Evolutionary conservation across 371 early-diverging fungal species (phyloP).

Genomic region (Caulochytrium protostelioides): DNA sequence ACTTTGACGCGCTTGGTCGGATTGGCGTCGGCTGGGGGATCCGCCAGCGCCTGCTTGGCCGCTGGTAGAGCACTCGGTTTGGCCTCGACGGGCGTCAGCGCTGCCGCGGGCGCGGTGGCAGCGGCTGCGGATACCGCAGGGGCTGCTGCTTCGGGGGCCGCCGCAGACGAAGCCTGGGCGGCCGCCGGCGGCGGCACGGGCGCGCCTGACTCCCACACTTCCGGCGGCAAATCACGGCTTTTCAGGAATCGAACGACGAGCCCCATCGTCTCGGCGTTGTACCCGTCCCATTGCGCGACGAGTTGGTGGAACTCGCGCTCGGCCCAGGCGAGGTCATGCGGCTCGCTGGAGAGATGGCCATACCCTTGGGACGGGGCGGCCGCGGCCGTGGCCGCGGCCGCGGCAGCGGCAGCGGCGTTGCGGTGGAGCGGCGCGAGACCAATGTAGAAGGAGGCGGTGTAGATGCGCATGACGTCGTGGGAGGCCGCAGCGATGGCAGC

Average conservation of each 20-base stretch:
- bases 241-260: slow-evolving; percentile 46
- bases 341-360: too few relatives aligned
- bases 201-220: neutral
- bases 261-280: slow-evolving; percentile 41
- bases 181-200: too few relatives aligned
- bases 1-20: too few relatives aligned
- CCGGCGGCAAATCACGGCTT: slow-evolving; percentile 1
- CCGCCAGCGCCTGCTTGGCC: too few relatives aligned
- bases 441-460: slow-evolving; percentile 71
- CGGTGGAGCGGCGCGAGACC: slow-evolving; percentile 33
- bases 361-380: too few relatives aligned
- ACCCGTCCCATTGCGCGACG: slow-evolving; percentile 58
- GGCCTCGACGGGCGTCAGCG: too few relatives aligned
- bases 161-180: too few relatives aligned
- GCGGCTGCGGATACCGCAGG: too few relatives aligned
- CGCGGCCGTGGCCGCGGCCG: slow-evolving; percentile 16
- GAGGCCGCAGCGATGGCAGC: neutral
- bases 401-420: slow-evolving; percentile 14
- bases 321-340: slow-evolving; percentile 58
- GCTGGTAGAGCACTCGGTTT: too few relatives aligned
- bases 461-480: slow-evolving; percentile 3
- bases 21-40: too few relatives aligned
- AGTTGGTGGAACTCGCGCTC: slow-evolving; percentile 54
- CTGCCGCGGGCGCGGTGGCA: too few relatives aligned
- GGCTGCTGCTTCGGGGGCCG: too few relatives aligned